These are phyloP conservation scores for Pseudocercospora vitis DNA, from an alignment of 2,329 filamentous ascomycete species.

Conservation along the genomic window DNA sequence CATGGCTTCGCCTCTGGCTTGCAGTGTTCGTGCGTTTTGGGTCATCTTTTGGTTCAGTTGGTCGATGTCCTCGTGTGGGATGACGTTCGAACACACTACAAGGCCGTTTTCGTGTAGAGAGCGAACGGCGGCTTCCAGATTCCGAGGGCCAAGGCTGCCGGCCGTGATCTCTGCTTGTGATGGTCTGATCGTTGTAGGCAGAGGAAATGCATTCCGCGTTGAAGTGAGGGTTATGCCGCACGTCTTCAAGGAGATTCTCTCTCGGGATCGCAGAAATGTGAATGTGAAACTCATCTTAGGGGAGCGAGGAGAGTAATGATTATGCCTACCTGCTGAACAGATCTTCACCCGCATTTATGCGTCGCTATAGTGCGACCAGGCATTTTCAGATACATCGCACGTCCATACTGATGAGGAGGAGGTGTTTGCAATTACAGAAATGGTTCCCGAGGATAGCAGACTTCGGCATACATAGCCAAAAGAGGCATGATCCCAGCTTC, in stretches of 20 bases:
- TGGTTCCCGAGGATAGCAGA: not conserved
- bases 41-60: slow-evolving; percentile 60
- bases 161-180: slow-evolving; percentile 11
- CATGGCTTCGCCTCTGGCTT: slow-evolving; percentile 53
- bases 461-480: not conserved
- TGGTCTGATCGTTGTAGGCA: slow-evolving; percentile 14
- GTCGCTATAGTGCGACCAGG: not conserved
- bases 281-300: too few species aligned
- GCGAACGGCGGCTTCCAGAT: slow-evolving; percentile 19
- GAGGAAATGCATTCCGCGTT: slow-evolving; percentile 5
- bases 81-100: slow-evolving; percentile 57
- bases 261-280: not conserved
- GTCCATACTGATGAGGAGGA: not conserved
- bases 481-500: not conserved
- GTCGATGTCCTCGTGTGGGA: slow-evolving; percentile 55
- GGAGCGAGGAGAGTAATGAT: too few species aligned
- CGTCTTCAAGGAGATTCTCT: not conserved
- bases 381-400: too few species aligned
- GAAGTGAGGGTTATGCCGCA: too few species aligned
- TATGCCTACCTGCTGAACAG: too few species aligned
- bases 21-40: slow-evolving; percentile 55
- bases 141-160: slow-evolving; percentile 11
- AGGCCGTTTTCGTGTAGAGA: slow-evolving; percentile 49
- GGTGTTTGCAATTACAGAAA: not conserved
- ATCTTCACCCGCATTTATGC: not conserved